Conservation (phyloP, 2,329 filamentous ascomycete genomes). For the Thielaviopsis musarum region DNA sequence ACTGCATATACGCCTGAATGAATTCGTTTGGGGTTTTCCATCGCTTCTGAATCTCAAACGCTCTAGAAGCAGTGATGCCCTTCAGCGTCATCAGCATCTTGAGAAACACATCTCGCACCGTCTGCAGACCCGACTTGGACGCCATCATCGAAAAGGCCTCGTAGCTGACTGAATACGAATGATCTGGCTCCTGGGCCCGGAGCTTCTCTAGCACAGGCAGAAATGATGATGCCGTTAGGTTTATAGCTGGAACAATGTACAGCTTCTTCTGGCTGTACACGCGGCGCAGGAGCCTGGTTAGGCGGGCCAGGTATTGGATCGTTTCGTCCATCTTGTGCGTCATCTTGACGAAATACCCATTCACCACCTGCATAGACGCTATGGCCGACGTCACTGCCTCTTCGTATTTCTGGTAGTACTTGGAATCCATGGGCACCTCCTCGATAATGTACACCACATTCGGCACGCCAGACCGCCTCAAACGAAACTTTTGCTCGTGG, state of each 20-base stretch:
- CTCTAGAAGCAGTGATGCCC: slow-evolving; percentile 61
- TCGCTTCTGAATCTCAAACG: slow-evolving; percentile 60
- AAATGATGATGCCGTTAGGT: slow-evolving; percentile 49
- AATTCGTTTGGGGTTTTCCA: slow-evolving; percentile 62
- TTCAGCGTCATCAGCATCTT: slow-evolving; percentile 77
- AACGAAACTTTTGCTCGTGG: slow-evolving; percentile 69
- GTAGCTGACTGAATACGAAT: slow-evolving; percentile 48
- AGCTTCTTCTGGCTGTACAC: slow-evolving; percentile 44
- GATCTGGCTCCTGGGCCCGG: slow-evolving; percentile 30
- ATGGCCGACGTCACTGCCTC: slow-evolving; percentile 58
- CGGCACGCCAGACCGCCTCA: slow-evolving; percentile 53
- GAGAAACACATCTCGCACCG: slow-evolving; percentile 56
- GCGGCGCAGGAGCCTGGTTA: slow-evolving; percentile 51
- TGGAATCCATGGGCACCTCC: slow-evolving; percentile 45
- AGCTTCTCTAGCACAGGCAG: slow-evolving; percentile 45
- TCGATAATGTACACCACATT: slow-evolving; percentile 69
- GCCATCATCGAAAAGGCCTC: slow-evolving; percentile 53
- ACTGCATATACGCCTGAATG: slow-evolving; percentile 48
- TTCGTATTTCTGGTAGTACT: slow-evolving; percentile 37
- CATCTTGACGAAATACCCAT: slow-evolving; percentile 63
- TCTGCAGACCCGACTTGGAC: slow-evolving; percentile 59
- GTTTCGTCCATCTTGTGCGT: slow-evolving; percentile 63
- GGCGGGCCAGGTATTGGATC: slow-evolving; percentile 54
- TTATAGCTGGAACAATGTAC: slow-evolving; percentile 46
- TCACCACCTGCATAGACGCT: slow-evolving; percentile 59